Evolutionary conservation across 208 protist species (phyloP).

Genomic region (Leishmania martiniquensis): DNA sequence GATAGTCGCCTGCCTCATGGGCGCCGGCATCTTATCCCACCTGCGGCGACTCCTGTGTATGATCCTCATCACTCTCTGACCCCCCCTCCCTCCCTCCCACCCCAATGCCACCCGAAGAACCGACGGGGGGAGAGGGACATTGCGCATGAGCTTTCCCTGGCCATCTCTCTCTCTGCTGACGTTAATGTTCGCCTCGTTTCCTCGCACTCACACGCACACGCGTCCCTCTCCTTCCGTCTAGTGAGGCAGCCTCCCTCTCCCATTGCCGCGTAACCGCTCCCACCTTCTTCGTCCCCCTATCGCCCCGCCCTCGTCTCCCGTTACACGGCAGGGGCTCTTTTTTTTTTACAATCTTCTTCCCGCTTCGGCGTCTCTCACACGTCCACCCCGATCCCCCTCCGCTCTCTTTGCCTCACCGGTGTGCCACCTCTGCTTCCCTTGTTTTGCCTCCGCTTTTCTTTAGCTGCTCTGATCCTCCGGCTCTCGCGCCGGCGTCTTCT

Average conservation of each 20-base stretch:
- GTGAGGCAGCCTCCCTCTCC: neutral
- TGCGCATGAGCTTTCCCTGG: neutral
- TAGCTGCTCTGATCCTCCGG: neutral
- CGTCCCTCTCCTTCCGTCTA: neutral
- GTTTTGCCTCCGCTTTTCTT: neutral
- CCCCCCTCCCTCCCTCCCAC: neutral
- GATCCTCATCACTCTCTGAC: neutral
- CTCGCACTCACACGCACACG: too few relatives aligned
- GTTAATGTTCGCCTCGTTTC: too few relatives aligned
- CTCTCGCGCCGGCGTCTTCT: neutral
- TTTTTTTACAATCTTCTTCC: neutral
- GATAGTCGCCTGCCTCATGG: neutral
- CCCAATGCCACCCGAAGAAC: neutral
- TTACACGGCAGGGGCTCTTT: neutral
- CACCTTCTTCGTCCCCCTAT: neutral
- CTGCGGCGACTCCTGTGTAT: neutral
- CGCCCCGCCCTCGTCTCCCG: slow-evolving; percentile 1
- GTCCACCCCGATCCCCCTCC: neutral
- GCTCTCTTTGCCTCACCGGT: neutral
- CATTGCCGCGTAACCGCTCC: neutral
- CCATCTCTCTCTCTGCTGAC: slow-evolving; percentile 1
- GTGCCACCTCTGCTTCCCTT: neutral
- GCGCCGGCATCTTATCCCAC: neutral
- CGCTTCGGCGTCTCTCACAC: neutral
- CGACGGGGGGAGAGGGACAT: neutral